Percentiles rank a stretch among this genome's conserved stretches.
Evolutionary conservation across 2,329 filamentous ascomycete species (phyloP).

Genomic region (Onygenales sp.): DNA sequence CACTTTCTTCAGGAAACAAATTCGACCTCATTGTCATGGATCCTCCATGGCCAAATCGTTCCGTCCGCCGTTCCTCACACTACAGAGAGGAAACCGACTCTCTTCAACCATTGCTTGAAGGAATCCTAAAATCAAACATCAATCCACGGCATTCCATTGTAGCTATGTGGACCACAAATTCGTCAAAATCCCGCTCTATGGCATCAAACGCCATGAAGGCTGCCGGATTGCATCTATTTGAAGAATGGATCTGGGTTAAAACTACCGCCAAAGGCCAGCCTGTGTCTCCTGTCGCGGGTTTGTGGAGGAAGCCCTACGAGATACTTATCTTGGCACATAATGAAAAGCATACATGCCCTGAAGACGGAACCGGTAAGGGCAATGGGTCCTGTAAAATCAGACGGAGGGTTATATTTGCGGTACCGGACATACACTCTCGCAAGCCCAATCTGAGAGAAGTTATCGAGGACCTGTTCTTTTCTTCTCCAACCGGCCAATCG

Average conservation of each 20-base stretch:
- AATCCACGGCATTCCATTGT: slow-evolving; percentile 32
- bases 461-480: slow-evolving; percentile 40
- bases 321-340: slow-evolving; percentile 40
- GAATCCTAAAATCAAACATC: slow-evolving; percentile 37
- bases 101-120: slow-evolving; percentile 26
- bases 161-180: slow-evolving; percentile 56
- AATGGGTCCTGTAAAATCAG: slow-evolving; percentile 19
- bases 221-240: slow-evolving; percentile 41
- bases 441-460: slow-evolving; percentile 52
- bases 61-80: slow-evolving; percentile 43
- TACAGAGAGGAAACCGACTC: slow-evolving; percentile 29
- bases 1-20: slow-evolving; percentile 20
- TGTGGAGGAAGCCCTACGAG: slow-evolving; percentile 55
- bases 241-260: slow-evolving; percentile 59
- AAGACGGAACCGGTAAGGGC: slow-evolving; percentile 12
- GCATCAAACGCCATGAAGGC: slow-evolving; percentile 34
- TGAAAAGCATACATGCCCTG: slow-evolving; percentile 13
- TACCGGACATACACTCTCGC: slow-evolving; percentile 55
- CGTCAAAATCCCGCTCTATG: slow-evolving; percentile 37
- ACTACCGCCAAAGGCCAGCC: slow-evolving; percentile 44
- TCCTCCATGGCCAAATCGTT: slow-evolving; percentile 56
- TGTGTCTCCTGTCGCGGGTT: slow-evolving; percentile 40
- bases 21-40: slow-evolving; percentile 54
- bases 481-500: background rate
- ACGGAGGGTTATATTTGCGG: slow-evolving; percentile 46